Percentiles rank a stretch among this genome's conserved stretches.
Conservation (phyloP, 768 basidiomycete species). For the Tubosaeta sp. region DNA sequence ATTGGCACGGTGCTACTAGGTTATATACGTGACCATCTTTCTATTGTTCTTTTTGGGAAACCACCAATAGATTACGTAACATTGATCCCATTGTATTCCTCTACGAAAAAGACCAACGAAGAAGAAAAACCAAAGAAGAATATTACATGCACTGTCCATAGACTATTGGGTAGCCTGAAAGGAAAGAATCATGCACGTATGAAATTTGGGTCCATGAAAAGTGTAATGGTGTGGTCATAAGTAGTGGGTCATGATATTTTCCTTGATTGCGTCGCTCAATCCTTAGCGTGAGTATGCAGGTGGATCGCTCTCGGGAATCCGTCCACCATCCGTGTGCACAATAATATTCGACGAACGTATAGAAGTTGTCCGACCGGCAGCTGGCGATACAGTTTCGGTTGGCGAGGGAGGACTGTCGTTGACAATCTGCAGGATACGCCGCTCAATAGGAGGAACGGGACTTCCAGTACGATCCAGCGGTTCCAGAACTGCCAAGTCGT, state of each 20-base stretch:
- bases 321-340: constrained; percentile 28
- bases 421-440: constrained; percentile 25
- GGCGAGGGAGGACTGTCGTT: constrained; percentile 24
- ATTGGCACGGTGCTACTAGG: neutral
- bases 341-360: constrained; percentile 12
- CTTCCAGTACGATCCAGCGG: constrained; percentile 19
- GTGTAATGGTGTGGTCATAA: constrained; percentile 8
- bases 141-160: constrained; percentile 15
- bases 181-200: constrained; percentile 3
- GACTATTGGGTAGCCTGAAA: constrained; percentile 8
- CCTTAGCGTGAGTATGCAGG: constrained; percentile 23
- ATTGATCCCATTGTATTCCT: constrained; percentile 17
- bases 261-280: neutral
- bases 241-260: constrained; percentile 10
- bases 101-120: constrained; percentile 4
- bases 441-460: constrained; percentile 18
- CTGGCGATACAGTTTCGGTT: constrained; percentile 3
- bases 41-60: constrained; percentile 31
- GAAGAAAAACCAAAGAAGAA: neutral
- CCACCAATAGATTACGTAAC: constrained; percentile 14
- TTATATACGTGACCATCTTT: constrained; percentile 25
- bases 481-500: constrained; percentile 16
- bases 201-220: constrained; percentile 11
- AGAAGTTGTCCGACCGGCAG: neutral
- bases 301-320: constrained; percentile 9